These are phyloP conservation scores for Aphanocladium album DNA, from an alignment of 2,329 filamentous ascomycete species.

Conservation along the genomic window DNA sequence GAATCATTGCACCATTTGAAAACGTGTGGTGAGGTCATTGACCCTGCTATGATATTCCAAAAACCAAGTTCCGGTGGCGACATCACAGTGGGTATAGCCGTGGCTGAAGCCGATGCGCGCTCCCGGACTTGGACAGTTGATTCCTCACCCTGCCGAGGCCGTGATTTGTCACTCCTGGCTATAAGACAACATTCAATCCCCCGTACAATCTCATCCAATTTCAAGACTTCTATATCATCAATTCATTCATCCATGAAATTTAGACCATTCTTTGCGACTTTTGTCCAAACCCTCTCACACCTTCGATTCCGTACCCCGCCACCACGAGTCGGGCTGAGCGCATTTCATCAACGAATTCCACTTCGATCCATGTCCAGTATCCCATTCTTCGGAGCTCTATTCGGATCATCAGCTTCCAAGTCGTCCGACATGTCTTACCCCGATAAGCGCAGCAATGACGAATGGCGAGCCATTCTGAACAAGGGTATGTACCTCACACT, in stretches of 20 bases:
- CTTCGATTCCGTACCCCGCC: constrained; percentile 25
- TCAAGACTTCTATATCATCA: not conserved
- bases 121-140: not conserved
- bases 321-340: constrained; percentile 15
- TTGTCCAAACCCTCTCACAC: constrained; percentile 45
- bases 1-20: not conserved
- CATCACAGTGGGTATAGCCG: constrained; percentile 1
- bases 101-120: not conserved
- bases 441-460: constrained; percentile 71
- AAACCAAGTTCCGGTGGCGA: constrained; percentile 4
- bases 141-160: constrained; percentile 6
- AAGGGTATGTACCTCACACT: constrained; percentile 32
- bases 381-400: constrained; percentile 73
- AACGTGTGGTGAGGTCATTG: constrained; percentile 1
- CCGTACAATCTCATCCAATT: not conserved
- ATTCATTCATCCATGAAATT: constrained; percentile 42
- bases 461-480: constrained; percentile 84
- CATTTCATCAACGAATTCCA: constrained; percentile 22
- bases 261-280: constrained; percentile 40
- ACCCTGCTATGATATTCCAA: not conserved
- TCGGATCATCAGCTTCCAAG: constrained; percentile 55
- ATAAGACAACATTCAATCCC: not conserved
- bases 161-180: constrained; percentile 10
- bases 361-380: constrained; percentile 66
- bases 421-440: constrained; percentile 66